Evolutionary conservation across 2,329 filamentous ascomycete genomes (phyloP).

Genomic region (Macroventuria anomochaeta): DNA sequence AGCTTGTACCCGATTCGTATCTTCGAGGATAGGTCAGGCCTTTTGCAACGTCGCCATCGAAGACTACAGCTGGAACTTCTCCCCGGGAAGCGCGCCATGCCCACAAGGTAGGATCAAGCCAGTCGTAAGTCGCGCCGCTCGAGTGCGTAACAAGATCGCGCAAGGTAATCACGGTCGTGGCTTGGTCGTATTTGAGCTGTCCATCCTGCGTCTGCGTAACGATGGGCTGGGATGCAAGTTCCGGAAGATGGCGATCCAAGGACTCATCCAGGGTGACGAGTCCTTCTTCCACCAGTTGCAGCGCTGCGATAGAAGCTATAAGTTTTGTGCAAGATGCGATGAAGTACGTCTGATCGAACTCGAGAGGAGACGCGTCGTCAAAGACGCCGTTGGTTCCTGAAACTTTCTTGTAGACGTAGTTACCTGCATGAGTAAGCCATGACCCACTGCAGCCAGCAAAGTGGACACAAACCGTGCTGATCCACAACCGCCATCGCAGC

Average conservation of each 20-base stretch:
- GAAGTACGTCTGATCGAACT: conserved; percentile 56
- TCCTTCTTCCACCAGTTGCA: conserved; percentile 40
- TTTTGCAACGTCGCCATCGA: conserved; percentile 21
- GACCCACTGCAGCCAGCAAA: not conserved
- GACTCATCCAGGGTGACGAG: conserved; percentile 26
- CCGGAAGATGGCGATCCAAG: not conserved
- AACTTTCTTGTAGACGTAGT: not conserved
- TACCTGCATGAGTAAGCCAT: not conserved
- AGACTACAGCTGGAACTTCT: not conserved
- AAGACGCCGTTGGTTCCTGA: conserved; percentile 38
- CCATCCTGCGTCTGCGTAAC: conserved; percentile 1
- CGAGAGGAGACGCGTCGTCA: conserved; percentile 56
- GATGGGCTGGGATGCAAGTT: conserved; percentile 1
- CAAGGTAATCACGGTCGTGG: not conserved
- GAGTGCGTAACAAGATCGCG: not conserved
- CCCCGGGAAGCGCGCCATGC: not conserved
- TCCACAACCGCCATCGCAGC: conserved; percentile 28
- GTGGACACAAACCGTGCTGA: not conserved
- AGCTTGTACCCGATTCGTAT: conserved; percentile 52
- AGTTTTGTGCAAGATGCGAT: conserved; percentile 44
- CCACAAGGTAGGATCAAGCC: not conserved
- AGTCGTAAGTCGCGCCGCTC: conserved; percentile 3
- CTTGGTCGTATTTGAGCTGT: not conserved
- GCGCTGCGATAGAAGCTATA: conserved; percentile 36
- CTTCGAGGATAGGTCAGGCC: conserved; percentile 45